Percentiles rank a stretch among this genome's conserved stretches.
phyloP scores from a whole-genome alignment of 768 basidiomycete species.

The Pisolithus albus region DNA sequence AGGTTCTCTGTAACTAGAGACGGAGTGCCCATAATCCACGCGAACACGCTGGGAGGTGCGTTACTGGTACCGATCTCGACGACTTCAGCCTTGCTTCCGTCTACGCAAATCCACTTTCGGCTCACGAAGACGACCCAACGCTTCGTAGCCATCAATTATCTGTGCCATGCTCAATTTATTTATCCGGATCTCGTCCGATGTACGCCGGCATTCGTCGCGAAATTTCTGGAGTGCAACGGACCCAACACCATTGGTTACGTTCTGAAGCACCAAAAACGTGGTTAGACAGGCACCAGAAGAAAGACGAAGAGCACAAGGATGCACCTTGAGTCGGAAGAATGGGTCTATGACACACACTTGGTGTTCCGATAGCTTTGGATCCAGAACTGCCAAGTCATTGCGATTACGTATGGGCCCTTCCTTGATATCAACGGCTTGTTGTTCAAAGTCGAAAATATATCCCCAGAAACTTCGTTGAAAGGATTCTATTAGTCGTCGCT shows the following conservation, averaged over 20 bases:
- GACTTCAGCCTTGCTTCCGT: neutral
- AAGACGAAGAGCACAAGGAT: neutral
- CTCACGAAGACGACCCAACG: neutral
- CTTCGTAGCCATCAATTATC: neutral
- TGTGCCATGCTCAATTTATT: neutral
- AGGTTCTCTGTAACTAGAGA: too few relatives aligned
- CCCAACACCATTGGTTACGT: conserved; percentile 13
- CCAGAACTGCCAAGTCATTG: neutral
- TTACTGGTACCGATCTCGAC: too few relatives aligned
- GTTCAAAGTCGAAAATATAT: conserved; percentile 29
- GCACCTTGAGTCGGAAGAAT: conserved; percentile 35
- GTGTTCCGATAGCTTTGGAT: neutral
- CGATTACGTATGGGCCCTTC: conserved; percentile 33
- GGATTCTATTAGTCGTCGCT: too few relatives aligned
- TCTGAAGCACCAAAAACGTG: conserved; percentile 8
- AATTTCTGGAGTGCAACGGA: neutral
- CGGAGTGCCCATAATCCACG: too few relatives aligned
- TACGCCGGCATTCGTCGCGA: neutral
- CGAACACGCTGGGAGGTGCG: too few relatives aligned
- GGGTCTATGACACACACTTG: conserved; percentile 33
- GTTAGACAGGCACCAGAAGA: neutral
- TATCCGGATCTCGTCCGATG: conserved; percentile 33
- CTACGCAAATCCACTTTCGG: neutral
- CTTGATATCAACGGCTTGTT: conserved; percentile 32
- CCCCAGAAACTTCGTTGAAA: conserved; percentile 38